Percentiles rank a stretch among this genome's conserved stretches.
These are phyloP conservation scores for Coniochaeta hoffmannii DNA, from an alignment of 2,329 filamentous ascomycete species.

Conservation along the genomic window DNA sequence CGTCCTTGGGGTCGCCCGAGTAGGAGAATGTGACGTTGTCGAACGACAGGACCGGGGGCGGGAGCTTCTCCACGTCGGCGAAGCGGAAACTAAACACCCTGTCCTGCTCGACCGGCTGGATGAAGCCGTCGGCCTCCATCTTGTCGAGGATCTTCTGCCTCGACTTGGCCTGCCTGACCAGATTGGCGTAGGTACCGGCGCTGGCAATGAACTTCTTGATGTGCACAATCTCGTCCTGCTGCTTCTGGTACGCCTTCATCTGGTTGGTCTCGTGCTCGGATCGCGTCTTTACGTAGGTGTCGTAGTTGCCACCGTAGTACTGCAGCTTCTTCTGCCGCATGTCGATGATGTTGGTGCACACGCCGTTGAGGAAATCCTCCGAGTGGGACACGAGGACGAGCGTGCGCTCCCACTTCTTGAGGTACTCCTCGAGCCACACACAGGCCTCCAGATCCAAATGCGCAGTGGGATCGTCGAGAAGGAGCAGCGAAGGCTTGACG, in stretches of 20 bases:
- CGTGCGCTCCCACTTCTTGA: conserved; percentile 99
- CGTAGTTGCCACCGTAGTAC: conserved; percentile 99
- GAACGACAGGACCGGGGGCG: conserved; percentile 90
- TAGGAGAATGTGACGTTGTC: conserved; percentile 98
- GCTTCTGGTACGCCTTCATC: conserved; percentile 98
- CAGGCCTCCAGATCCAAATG: conserved; percentile 99
- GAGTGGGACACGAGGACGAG: conserved; percentile 95
- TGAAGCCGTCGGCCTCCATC: conserved; percentile 99
- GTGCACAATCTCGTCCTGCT: conserved; percentile 97
- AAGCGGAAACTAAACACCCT: conserved; percentile 96
- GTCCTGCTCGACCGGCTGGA: conserved; percentile 80
- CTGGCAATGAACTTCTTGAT: conserved; percentile 99
- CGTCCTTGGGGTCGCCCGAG: conserved; percentile 81
- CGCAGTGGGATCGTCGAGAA: conserved; percentile 96
- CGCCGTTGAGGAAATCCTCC: conserved; percentile 98
- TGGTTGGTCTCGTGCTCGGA: conserved; percentile 95
- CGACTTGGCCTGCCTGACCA: conserved; percentile 98
- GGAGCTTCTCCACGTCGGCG: conserved; percentile 98
- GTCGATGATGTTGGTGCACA: conserved; percentile 97
- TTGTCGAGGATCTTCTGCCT: conserved; percentile 99
- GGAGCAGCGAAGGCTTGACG: conserved; percentile 90
- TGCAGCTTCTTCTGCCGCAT: conserved; percentile 84
- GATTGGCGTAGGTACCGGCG: conserved; percentile 98
- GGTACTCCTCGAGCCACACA: conserved; percentile 98
- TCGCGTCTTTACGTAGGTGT: conserved; percentile 93